Evolutionary conservation across 345 rosid species (phyloP).

Genomic region (Populus alba): DNA sequence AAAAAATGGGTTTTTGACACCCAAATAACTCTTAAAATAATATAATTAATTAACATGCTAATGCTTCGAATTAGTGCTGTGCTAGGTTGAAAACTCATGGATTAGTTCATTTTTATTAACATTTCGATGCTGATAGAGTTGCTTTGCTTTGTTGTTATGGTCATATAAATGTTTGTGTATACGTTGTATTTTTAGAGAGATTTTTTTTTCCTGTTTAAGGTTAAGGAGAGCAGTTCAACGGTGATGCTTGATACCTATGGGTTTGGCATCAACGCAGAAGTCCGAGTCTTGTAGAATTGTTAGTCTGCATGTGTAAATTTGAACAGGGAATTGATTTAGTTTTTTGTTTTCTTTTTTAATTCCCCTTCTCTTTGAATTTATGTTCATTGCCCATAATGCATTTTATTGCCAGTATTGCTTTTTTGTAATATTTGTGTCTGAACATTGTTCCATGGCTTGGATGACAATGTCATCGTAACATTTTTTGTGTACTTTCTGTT

Average conservation of each 20-base stretch:
- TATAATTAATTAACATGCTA: not conserved
- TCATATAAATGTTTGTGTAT: not conserved
- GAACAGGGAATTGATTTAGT: not conserved
- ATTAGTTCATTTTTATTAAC: not conserved
- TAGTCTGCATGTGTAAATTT: not conserved
- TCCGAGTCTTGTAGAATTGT: not conserved
- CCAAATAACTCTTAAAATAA: not conserved
- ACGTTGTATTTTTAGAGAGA: not conserved
- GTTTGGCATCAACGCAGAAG: not conserved
- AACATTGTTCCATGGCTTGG: not conserved
- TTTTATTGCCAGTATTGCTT: not conserved
- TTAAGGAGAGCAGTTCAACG: not conserved
- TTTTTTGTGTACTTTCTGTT: not conserved
- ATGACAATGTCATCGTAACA: not conserved
- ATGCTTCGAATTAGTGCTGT: not conserved
- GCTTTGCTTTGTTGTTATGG: not conserved
- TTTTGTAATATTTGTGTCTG: not conserved
- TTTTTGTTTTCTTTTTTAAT: not conserved
- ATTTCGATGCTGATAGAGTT: not conserved
- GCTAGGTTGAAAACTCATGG: not conserved
- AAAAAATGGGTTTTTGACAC: not conserved
- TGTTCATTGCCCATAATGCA: not conserved
- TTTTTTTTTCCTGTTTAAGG: not conserved
- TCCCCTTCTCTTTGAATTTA: not conserved
- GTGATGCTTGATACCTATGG: not conserved